A percentile compares a stretch with the other conserved stretches of the same genome.
phyloP scores from a whole-genome alignment of 2,329 filamentous ascomycete genomes.

The Diaporthe helianthi region DNA sequence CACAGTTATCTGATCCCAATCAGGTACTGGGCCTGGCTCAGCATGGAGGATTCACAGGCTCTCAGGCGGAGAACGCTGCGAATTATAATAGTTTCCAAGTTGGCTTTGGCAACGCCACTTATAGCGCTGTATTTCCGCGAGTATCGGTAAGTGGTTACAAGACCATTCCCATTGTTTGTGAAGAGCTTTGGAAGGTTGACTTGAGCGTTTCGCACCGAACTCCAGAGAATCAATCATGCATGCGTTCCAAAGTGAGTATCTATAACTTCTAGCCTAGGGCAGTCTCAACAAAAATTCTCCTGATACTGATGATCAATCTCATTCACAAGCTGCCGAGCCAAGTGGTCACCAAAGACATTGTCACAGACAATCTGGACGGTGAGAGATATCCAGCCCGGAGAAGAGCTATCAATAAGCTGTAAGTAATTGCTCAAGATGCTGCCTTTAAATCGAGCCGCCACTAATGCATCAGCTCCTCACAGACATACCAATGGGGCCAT shows the following conservation, averaged over 20 bases:
- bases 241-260: slow-evolving; percentile 6
- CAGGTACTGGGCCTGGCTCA: neutral
- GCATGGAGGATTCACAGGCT: neutral
- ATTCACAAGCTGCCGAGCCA: neutral
- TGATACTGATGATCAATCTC: neutral
- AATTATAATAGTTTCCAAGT: slow-evolving; percentile 15
- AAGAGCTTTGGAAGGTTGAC: too few species aligned
- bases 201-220: neutral
- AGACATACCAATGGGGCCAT: slow-evolving; percentile 18
- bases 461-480: neutral
- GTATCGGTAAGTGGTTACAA: neutral
- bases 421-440: neutral
- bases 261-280: too few species aligned
- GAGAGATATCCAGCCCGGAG: neutral
- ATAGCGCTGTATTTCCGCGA: neutral
- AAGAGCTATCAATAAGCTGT: slow-evolving; percentile 15
- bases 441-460: neutral
- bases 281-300: neutral
- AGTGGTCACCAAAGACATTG: neutral
- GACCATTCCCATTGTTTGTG: too few species aligned
- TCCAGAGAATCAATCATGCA: neutral
- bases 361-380: slow-evolving; percentile 6
- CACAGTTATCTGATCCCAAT: neutral
- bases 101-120: neutral
- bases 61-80: slow-evolving; percentile 11